Evolutionary conservation across 2,329 filamentous ascomycete genomes (phyloP), one percentile per base, ranked within the genome.

Genomic region (Botryotinia calthae): DNA sequence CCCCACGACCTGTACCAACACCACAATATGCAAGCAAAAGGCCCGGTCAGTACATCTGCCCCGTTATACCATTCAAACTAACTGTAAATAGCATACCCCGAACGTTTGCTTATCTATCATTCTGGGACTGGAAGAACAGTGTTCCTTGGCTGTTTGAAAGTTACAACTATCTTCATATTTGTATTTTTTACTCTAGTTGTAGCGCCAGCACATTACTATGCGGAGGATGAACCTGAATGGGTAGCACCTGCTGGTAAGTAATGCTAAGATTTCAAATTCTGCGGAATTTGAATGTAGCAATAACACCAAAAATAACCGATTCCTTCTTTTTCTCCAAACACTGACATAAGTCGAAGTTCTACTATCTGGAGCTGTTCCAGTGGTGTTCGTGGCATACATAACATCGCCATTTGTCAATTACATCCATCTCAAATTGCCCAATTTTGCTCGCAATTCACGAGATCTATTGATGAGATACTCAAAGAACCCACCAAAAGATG

Each of bases 341-440:
- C 63, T 72, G 67, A 77, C 72, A 73, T 44, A 42, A 65, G 51
- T 20, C 75, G 8, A 67, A 91, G 89, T 90, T 72, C 82, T 87
- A 65, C 78, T 88, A 68, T 88, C 86, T 74, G 89, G 91, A 76
- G 80, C 90, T 54, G 81, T 92, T 14, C 93, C 93, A 4, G 83
- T 94, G 77, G 73, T 88, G 51, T 88, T 90, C 78, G 85, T 93
- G 34, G 84, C 87, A 51, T 91, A 89, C 80, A 87, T 87, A 64
- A 89, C 90, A 2, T 85, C 88, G 0, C 91, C 93, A 4, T 93
- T 92, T 79, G 92, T 95, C 12, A 89, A 89, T 58, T 89, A 90
- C 79, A 86, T 96, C 74, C 89, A 92, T 81, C 83, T 96, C 67
- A 87, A 87, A 34, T 84, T 95, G 2, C 93, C 93, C 0, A 80